Base-by-base conservation (phyloP, 164 flowering plant genomes). In the Magnolia kwangsiensis region DNA sequence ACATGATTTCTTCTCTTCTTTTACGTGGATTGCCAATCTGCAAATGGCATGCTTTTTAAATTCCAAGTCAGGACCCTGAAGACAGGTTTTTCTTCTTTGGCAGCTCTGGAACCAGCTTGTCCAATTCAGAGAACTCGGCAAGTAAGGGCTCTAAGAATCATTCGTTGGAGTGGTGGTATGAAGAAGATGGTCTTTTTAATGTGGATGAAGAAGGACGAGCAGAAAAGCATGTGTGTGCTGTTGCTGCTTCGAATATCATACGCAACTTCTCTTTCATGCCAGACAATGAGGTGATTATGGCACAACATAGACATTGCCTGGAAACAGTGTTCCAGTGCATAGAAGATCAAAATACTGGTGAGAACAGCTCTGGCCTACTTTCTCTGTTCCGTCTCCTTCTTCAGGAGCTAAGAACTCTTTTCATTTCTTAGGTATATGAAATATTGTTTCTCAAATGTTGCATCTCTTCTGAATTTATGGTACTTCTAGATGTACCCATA, bases 231-330 rank as follows among this genome's bases (percentile, higher is more conserved):
- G 95, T 83, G 73, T 92, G 97, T 88, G 98, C 98, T 82, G 92
- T 91, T 84, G 97, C 94, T 79, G 98, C 97, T 78, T 94, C 99
- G 68, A 96, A 96, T 85, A 84, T 96, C 66, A 85, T 96, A 21
- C 93, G 99, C 23, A 96, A 96, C 83, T 94, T 96, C 80, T 96
- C 99, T 50, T 94, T 94, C 87, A 94, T 96, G 99, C 90, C 92
- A 18, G 97, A 93, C 14, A 93, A 93, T 84, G 97, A 93, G 77
- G 77, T 85, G 65, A 84, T 88, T 66, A 93, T 93, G 97, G 91
- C 96, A 11, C 89, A 86, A 65, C 91, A 93, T 83, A 86, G 96
- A 59, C 97, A 93, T 84, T 91, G 96, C 82, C 78, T 93, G 82
- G 97, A 93, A 82, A 87, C 97, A 11, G 86, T 88, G 66, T 90